Evolutionary conservation across 495 filamentous ascomycete species (phyloP), one percentile per base, ranked within the genome.

Genomic region (Pseudomonodictys pantanalensis): DNA sequence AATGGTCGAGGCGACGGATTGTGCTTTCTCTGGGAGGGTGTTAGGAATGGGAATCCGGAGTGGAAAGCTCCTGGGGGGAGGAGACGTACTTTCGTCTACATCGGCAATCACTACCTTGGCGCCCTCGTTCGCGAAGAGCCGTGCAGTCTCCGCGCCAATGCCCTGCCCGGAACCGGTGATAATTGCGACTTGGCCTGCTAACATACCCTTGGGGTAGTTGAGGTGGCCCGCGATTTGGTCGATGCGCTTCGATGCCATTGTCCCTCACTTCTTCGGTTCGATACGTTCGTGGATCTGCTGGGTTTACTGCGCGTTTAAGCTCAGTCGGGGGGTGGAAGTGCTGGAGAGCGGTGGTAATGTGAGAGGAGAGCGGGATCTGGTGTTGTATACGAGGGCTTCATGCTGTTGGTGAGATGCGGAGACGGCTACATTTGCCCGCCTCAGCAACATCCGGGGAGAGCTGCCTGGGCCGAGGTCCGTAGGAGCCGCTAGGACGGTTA

Each of bases 141-240:
- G 74, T 12, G 90, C 90, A 29, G 86, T 78, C 74, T 92, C 90
- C 26, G 90, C 90, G 25, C 90, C 90, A 69, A 95, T 95, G 64
- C 90, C 90, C 73, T 95, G 89, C n/a, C 86, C 90, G 15, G 83
- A 82, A 45, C 90, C 90, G 30, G 90, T 95, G 67, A 95, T 85
- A 71, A 95, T 92, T 67, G 89, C 89, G n/a, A 86, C 82, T 73
- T 93, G 88, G 52, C 85, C 84, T 35, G 79, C 80, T 12, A 93
- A 83, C 60, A 93, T 77, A 49, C 90, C 90, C 65, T 81, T 78
- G 12, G 89, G 88, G 77, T 83, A 92, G 76, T 87, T 90, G 61
- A 92, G 82, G 70, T 92, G 89, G 52, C 79, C 78, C 59, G 85
- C 80, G 52, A 92, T 80, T 69, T 92, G 89, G 49, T 67, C 67